Percentiles rank a stretch among this genome's conserved stretches.
These are phyloP conservation scores for Strigomonas culicis DNA, from an alignment of 208 protist species.

Conservation along the genomic window DNA sequence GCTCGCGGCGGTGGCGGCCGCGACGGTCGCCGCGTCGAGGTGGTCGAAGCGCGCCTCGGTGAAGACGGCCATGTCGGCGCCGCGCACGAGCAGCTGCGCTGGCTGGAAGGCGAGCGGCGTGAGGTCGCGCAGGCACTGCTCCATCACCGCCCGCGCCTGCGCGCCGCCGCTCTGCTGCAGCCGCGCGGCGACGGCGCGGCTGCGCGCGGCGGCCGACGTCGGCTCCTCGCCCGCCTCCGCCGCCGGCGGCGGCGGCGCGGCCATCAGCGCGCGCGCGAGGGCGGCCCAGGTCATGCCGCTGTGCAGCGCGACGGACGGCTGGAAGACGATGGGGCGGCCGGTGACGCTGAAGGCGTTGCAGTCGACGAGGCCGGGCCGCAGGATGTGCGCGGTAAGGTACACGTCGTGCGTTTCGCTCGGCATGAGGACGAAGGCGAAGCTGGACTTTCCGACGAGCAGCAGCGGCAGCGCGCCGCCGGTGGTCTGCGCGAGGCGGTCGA, in stretches of 20 bases:
- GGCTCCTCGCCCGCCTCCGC: not conserved
- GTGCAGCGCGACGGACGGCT: not conserved
- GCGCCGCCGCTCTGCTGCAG: not conserved
- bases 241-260: not conserved
- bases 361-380: conserved; percentile 58
- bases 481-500: not conserved
- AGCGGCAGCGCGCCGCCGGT: conserved; percentile 29
- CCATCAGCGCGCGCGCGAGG: not conserved
- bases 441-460: conserved; percentile 63
- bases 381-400: conserved; percentile 51
- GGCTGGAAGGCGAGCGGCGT: conserved; percentile 15
- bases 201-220: not conserved
- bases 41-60: conserved; percentile 10
- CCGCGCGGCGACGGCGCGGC: not conserved
- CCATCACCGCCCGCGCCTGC: not conserved
- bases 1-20: not conserved
- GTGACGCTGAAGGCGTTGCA: conserved; percentile 59
- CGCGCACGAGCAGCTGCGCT: conserved; percentile 14
- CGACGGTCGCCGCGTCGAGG: not conserved
- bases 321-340: conserved; percentile 33
- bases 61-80: conserved; percentile 11
- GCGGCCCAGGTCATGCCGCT: conserved; percentile 7
- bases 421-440: conserved; percentile 53
- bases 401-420: conserved; percentile 56
- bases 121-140: conserved; percentile 10